These are phyloP conservation scores for Stropharia rugosoannulata DNA, from an alignment of 768 basidiomycete genomes.

Conservation along the genomic window DNA sequence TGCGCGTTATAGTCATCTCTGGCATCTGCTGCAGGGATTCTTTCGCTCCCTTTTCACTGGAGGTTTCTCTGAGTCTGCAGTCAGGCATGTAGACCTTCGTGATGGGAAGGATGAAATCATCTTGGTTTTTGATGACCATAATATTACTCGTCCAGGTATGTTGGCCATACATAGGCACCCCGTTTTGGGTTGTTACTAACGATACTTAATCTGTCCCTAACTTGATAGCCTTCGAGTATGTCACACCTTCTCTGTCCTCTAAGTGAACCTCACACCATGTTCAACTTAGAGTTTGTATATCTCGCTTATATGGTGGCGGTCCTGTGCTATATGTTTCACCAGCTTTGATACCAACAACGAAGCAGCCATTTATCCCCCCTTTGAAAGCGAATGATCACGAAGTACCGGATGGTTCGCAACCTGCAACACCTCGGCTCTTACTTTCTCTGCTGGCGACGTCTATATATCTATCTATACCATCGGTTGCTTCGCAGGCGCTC, in stretches of 20 bases:
- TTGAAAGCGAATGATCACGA: slow-evolving; percentile 37
- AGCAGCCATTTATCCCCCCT: slow-evolving; percentile 69
- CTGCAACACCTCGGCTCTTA: slow-evolving; percentile 77
- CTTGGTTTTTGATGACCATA: slow-evolving; percentile 77
- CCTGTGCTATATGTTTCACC: slow-evolving; percentile 71
- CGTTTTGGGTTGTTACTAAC: slow-evolving; percentile 1
- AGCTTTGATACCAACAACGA: slow-evolving; percentile 59
- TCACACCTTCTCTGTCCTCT: slow-evolving; percentile 13
- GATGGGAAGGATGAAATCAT: slow-evolving; percentile 54
- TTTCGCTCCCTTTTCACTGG: slow-evolving; percentile 85
- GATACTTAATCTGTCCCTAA: slow-evolving; percentile 10
- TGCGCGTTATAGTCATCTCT: neutral
- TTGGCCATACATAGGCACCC: slow-evolving; percentile 1
- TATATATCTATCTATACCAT: slow-evolving; percentile 81
- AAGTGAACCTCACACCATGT: slow-evolving; percentile 2
- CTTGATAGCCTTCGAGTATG: slow-evolving; percentile 82
- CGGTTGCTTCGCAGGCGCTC: slow-evolving; percentile 75
- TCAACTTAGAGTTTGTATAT: slow-evolving; percentile 68
- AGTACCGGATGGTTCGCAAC: slow-evolving; percentile 59
- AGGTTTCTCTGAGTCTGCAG: slow-evolving; percentile 66
- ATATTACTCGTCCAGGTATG: slow-evolving; percentile 85
- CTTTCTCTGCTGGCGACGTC: slow-evolving; percentile 86
- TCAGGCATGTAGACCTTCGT: slow-evolving; percentile 23
- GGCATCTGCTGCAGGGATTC: slow-evolving; percentile 60
- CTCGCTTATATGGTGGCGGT: slow-evolving; percentile 85